Evolutionary conservation across 2,329 filamentous ascomycete species (phyloP), one percentile per base, ranked within the genome.

Genomic region (Beauveria varroae): DNA sequence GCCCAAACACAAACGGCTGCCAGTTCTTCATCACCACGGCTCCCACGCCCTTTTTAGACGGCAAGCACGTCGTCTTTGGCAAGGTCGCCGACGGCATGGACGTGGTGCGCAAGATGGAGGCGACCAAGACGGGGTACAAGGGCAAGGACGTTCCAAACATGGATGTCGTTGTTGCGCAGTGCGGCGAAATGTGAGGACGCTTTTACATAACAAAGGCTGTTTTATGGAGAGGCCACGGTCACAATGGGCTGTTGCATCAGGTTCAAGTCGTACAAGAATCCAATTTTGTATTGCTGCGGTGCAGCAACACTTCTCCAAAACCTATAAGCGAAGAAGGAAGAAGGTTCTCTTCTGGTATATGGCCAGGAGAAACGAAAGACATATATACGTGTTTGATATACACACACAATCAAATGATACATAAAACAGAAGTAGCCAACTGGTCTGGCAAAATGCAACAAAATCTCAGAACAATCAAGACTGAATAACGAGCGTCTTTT

Each of bases 1-100:
- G 93, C 1, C 89, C 90, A 59, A 89, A 97, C 75, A 93, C 90
- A 66, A 98, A 98, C 74, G 95, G 95, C 43, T 92, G 86, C 63
- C 95, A 98, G 72, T 99, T 99, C 81, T 99, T 99, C 81, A 93
- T 98, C 78, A 97, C 93, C 2, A 95, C 90, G 0, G 89, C 89
- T 2, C 81, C 89, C 5, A 95, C 93, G 0, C 91, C 91, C 1
- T 96, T 96, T 71, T 79, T 99, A 28, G 89, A 98, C 75, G 85
- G 84, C 70, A 98, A 98, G 77, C 95, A 99, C 73, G 92, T 96
- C 61, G 93, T 98, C 20, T 98, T 98, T 69, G 95, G 95, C 56
- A 88, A 90, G 72, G 93, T 98, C 1, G 80, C 91, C 50, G 90
- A 93, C 46, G 93, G 93, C 43, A 88, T 97, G 84, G 91, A 97